Evolutionary conservation across 1,284 basidiomycete genomes (phyloP), one percentile per base, ranked within the genome.

Genomic region (Austroboletus novae-zelandiae): DNA sequence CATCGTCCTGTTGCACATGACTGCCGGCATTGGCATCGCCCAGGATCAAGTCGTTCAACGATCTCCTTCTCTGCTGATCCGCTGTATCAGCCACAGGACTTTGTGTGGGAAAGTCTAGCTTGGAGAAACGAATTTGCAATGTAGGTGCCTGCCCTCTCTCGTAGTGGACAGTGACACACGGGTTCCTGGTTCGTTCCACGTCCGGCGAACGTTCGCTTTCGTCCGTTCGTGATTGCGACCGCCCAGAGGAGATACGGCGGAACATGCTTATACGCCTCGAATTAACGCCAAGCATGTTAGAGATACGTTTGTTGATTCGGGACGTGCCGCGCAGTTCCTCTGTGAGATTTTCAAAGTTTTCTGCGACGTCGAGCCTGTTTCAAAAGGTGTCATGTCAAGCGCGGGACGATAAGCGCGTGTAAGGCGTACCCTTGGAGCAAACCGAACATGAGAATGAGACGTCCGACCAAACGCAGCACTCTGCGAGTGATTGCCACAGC

Each of bases 51-150:
- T 47, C 57, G n/a, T 55, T 43, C 18, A 47, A 20, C 18, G 60
- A 53, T 27, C 51, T 37, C 15, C 48, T 55, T 37, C 52, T 48
- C 10, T 52, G 52, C 5, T 68, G 67, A 23, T 23, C 20, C 23
- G 66, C 47, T 25, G 53, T 62, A 32, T 71, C 67, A 1, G 64
- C 65, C 15, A 75, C 60, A 1, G 61, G 30, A 11, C 61, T 60
- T 17, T 73, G 72, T 35, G 58, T 64, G 15, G 79, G 77, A 45
- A 83, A 60, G 40, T 75, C 71, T 32, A 83, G 65, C 27, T 66
- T 65, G 0, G 86, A 87, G 54, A 88, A 80, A 18, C 83, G 79
- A 57, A 89, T 71, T 42, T 80, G 71, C 27, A 89, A 71, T 27
- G 72, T 74, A 13, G 87, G 86, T 2, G 82, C 74, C 18, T 68